Evolutionary conservation across 139 green algal species (phyloP), one percentile per base, ranked within the genome.

Genomic region (Chlorella sp.): DNA sequence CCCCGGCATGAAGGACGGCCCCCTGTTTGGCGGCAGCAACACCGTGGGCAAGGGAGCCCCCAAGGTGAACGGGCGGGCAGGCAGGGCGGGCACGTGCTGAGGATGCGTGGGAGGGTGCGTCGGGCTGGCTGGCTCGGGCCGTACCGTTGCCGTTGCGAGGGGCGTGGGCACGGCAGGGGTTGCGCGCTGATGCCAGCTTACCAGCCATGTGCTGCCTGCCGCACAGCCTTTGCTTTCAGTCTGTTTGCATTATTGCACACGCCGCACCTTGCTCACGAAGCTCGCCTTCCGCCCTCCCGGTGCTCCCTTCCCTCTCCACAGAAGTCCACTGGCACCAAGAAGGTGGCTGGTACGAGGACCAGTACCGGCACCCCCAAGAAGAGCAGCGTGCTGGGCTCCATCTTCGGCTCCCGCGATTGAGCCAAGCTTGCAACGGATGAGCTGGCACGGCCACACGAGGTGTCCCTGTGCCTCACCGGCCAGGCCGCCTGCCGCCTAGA

Each of bases 11-110:
- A 92, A 92, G 78, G 90, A 92, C 77, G 90, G 85, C 71, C 90
- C 90, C 73, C 88, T 92, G 77, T 92, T 66, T 39, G 90, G 90
- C 64, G 90, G 85, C 85, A 88, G 64, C 83, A 88, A 83, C 64
- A 82, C 83, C 87, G 78, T 39, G n/a, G 83, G 71, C 75, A 83
- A 66, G 42, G 24, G 22, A 37, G 57, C 66, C 16, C 66, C 16
- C 21, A 89, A 89, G 81, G 84, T 85, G 68, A 12, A 73, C 28
- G 7, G 22, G 61, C 9, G 21, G 19, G 64, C n/a, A 0, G 48
- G n/a, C 48, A 9, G 48, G 48, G 48, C 48, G 48, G 48, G 48
- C 39, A 81, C 30, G 57, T 18, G 81, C 81, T 24, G 28, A 34
- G 42, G 82, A 37, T 61, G 86, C 86, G 37, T 30, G 64, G 57